Conservation (phyloP, 371 early-diverging fungal species). For the Homolaphlyctis polyrhiza region DNA sequence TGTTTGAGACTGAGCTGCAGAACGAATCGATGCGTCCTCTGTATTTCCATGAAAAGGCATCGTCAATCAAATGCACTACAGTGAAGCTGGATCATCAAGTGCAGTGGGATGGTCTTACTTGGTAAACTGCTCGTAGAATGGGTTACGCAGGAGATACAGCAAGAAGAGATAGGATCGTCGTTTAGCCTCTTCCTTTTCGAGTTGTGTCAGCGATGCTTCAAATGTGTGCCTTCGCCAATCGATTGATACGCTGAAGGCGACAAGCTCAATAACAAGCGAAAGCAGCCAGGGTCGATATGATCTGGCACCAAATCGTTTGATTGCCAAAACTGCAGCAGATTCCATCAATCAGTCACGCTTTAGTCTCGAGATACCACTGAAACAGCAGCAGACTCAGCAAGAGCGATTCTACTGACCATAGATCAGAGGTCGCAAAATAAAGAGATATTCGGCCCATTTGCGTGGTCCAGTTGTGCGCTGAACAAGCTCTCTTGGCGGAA, state of each 20-base stretch:
- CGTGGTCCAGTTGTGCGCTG: constrained; percentile 51
- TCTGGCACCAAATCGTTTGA: constrained; percentile 64
- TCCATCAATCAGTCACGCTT: background rate
- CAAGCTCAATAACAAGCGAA: constrained; percentile 68
- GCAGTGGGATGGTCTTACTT: constrained; percentile 57
- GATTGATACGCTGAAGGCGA: constrained; percentile 11
- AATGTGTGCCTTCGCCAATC: constrained; percentile 6
- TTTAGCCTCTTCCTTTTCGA: constrained; percentile 75
- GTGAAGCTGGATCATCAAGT: constrained; percentile 4
- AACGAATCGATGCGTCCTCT: constrained; percentile 2
- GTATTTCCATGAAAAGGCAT: background rate
- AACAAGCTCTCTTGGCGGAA: constrained; percentile 65
- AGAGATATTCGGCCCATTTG: constrained; percentile 68
- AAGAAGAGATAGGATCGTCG: constrained; percentile 64
- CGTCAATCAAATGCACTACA: background rate
- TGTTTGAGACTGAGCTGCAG: background rate
- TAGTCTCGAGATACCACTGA: background rate
- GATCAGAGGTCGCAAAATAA: constrained; percentile 76
- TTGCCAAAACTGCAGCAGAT: constrained; percentile 54
- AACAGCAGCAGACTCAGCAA: background rate
- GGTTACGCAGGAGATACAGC: constrained; percentile 79
- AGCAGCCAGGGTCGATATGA: constrained; percentile 86
- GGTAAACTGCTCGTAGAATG: constrained; percentile 76
- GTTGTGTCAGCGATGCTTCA: constrained; percentile 16
- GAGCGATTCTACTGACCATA: constrained; percentile 40